Evolutionary conservation across 768 basidiomycete genomes (phyloP).

Genomic region (Sarcodon aspratus): DNA sequence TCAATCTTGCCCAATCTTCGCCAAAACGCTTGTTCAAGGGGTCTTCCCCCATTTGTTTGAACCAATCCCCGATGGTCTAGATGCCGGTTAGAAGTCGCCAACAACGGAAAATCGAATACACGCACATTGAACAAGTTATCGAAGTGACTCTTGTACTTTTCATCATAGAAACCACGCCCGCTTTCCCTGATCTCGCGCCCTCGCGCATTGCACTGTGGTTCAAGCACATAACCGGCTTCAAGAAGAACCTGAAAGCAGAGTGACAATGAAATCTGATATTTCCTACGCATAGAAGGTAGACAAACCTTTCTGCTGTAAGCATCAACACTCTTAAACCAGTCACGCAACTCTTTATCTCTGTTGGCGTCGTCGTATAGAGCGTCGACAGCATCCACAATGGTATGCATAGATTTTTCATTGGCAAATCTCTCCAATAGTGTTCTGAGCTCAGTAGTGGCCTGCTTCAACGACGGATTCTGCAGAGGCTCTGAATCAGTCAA

Average conservation of each 20-base stretch:
- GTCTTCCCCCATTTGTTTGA: conserved; percentile 77
- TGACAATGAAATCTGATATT: not conserved
- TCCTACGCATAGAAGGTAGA: not conserved
- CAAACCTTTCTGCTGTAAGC: conserved; percentile 53
- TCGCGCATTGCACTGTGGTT: conserved; percentile 58
- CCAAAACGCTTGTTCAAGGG: conserved; percentile 74
- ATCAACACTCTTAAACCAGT: conserved; percentile 61
- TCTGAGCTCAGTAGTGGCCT: conserved; percentile 53
- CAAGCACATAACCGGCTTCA: conserved; percentile 79
- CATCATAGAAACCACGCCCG: conserved; percentile 71
- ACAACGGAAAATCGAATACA: not conserved
- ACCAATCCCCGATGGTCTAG: conserved; percentile 55
- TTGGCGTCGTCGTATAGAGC: conserved; percentile 64
- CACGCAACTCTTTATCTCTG: conserved; percentile 60
- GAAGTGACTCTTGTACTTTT: conserved; percentile 66
- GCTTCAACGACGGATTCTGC: conserved; percentile 39
- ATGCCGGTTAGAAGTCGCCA: not conserved
- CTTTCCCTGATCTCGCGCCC: conserved; percentile 52
- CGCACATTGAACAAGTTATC: conserved; percentile 55
- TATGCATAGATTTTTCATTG: conserved; percentile 52
- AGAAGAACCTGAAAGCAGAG: conserved; percentile 41
- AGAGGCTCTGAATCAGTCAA: not conserved
- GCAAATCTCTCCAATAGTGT: conserved; percentile 89
- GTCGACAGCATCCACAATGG: conserved; percentile 59
- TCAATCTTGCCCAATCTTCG: conserved; percentile 72